phyloP scores from a whole-genome alignment of 75 land plant genomes.

The Adiantum capillusveneris region DNA sequence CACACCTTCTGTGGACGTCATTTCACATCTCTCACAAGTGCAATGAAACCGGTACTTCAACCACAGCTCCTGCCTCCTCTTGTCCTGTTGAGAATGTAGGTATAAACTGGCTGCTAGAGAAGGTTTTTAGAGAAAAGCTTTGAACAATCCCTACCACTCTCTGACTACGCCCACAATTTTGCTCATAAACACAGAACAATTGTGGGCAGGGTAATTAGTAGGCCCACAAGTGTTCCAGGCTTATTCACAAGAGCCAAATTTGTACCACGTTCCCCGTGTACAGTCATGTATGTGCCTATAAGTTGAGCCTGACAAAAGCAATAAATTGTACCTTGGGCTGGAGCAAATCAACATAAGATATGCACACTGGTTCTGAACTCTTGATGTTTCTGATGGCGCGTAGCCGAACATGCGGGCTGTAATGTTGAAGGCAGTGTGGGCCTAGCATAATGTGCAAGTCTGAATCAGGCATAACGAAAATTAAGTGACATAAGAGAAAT shows the following conservation, averaged over 20 bases:
- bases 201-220: no score
- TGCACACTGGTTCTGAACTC: slow-evolving; percentile 37
- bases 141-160: no score
- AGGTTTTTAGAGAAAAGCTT: no score
- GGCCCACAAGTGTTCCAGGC: no score
- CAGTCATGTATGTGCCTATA: no score
- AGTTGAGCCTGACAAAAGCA: background rate
- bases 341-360: slow-evolving; percentile 40
- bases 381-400: slow-evolving; percentile 36
- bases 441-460: background rate
- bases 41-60: slow-evolving; percentile 42
- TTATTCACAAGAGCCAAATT: no score
- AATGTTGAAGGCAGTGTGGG: slow-evolving; percentile 4
- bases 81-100: slow-evolving; percentile 20
- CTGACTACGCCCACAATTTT: no score
- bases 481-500: no score
- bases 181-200: no score
- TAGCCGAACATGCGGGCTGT: slow-evolving; percentile 37
- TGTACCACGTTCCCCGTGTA: no score
- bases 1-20: slow-evolving; percentile 11
- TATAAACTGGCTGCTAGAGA: no score
- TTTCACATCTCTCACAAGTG: slow-evolving; percentile 34
- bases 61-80: slow-evolving; percentile 42
- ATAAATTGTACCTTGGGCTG: slow-evolving; percentile 40
- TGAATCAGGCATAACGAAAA: no score